phyloP scores from a whole-genome alignment of 139 green algal species.

The Microglena sp. region DNA sequence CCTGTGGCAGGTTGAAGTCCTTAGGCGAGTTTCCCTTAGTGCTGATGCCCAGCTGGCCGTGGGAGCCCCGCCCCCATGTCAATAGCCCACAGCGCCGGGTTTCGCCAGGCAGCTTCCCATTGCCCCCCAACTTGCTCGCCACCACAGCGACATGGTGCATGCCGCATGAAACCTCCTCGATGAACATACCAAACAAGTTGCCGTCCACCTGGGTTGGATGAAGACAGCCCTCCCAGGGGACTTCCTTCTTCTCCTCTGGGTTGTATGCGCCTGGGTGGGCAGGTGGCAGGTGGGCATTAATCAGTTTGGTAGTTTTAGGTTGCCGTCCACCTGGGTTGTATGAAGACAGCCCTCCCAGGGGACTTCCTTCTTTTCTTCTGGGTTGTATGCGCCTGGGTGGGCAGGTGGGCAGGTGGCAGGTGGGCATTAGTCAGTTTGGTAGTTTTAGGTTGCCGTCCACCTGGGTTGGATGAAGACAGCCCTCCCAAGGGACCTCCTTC shows the following conservation, averaged over 20 bases:
- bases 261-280: too few relatives aligned
- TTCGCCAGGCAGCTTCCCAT: constrained; percentile 21
- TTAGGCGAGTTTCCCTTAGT: background rate
- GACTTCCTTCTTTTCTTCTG: constrained; percentile 34
- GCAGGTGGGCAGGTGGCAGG: too few relatives aligned
- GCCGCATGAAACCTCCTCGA: constrained; percentile 40
- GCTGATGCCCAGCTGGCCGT: constrained; percentile 64
- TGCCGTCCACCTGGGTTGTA: constrained; percentile 41
- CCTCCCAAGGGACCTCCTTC: constrained; percentile 38
- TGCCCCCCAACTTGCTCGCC: constrained; percentile 28
- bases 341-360: constrained; percentile 36
- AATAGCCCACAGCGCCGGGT: constrained; percentile 32
- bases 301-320: too few relatives aligned
- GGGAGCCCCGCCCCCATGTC: constrained; percentile 53
- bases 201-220: constrained; percentile 42
- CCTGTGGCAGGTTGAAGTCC: background rate
- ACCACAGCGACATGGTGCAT: constrained; percentile 53
- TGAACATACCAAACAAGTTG: constrained; percentile 24
- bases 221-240: constrained; percentile 39
- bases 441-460: constrained; percentile 37
- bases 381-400: constrained; percentile 46
- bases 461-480: constrained; percentile 42
- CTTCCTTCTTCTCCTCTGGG: constrained; percentile 28
- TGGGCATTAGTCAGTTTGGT: too few relatives aligned
- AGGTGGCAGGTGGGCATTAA: too few relatives aligned